These are phyloP conservation scores for Gossypium armourianum DNA, from an alignment of 441 rosid species.

Conservation along the genomic window DNA sequence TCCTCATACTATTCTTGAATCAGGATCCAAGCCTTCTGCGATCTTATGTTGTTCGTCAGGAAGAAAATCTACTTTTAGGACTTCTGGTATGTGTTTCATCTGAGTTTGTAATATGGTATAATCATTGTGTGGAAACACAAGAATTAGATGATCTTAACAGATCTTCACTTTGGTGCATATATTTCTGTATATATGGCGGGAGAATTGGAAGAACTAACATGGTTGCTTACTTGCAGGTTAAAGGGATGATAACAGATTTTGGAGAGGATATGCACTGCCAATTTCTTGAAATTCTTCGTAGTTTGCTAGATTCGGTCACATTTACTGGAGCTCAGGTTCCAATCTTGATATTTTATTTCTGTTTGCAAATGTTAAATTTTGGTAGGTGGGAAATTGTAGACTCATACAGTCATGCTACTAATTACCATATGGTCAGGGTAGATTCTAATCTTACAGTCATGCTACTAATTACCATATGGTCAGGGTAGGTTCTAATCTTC, in stretches of 20 bases:
- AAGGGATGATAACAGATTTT: slow-evolving; percentile 92
- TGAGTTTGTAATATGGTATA: slow-evolving; percentile 9
- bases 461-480: not conserved
- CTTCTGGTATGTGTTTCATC: slow-evolving; percentile 53
- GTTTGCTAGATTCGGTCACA: slow-evolving; percentile 78
- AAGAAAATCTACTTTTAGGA: slow-evolving; percentile 70
- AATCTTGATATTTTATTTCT: slow-evolving; percentile 12
- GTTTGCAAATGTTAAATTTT: slow-evolving; percentile 2
- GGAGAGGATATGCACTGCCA: slow-evolving; percentile 96
- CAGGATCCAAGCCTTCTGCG: slow-evolving; percentile 94
- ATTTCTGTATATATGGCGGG: not conserved
- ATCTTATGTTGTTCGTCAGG: slow-evolving; percentile 71
- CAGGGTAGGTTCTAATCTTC: not conserved
- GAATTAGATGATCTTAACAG: not conserved
- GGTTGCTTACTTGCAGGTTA: slow-evolving; percentile 45
- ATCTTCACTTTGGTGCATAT: not conserved
- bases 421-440: not conserved
- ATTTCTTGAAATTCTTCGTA: slow-evolving; percentile 91
- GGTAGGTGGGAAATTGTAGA: not conserved
- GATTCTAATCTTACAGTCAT: not conserved
- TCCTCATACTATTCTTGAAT: slow-evolving; percentile 85
- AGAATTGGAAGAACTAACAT: slow-evolving; percentile 7
- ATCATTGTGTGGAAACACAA: not conserved
- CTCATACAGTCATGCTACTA: not conserved
- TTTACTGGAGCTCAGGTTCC: slow-evolving; percentile 79